phyloP scores from a whole-genome alignment of 495 filamentous ascomycete species.

The Neurospora intermedia region DNA sequence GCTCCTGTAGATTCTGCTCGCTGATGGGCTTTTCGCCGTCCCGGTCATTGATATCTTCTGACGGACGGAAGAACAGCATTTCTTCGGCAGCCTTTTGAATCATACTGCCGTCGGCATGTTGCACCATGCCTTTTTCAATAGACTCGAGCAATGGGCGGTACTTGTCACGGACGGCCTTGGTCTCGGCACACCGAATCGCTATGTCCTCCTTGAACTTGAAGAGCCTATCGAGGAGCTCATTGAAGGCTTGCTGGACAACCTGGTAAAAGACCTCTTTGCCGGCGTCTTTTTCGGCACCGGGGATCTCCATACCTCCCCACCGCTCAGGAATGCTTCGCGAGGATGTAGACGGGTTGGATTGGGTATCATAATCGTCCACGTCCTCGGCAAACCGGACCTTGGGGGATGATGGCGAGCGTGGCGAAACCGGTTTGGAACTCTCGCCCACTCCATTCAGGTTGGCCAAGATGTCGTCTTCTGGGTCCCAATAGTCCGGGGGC shows the following conservation, averaged over 20 bases:
- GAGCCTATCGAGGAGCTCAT: constrained; percentile 77
- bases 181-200: constrained; percentile 56
- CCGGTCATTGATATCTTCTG: not conserved
- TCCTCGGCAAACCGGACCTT: constrained; percentile 80
- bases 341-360: constrained; percentile 71
- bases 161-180: constrained; percentile 48
- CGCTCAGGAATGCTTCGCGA: constrained; percentile 71
- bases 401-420: constrained; percentile 71
- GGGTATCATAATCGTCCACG: constrained; percentile 56
- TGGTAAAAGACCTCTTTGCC: constrained; percentile 87
- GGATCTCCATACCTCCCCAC: constrained; percentile 75
- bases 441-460: constrained; percentile 29
- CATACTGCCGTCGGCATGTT: not conserved
- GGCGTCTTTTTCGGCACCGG: constrained; percentile 68
- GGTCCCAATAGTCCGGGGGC: constrained; percentile 53
- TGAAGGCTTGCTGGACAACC: constrained; percentile 79
- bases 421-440: constrained; percentile 37
- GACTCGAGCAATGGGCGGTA: constrained; percentile 36
- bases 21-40: constrained; percentile 10
- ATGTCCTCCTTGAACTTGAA: constrained; percentile 75
- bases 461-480: constrained; percentile 47
- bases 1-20: constrained; percentile 35
- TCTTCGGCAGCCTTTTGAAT: not conserved
- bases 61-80: not conserved
- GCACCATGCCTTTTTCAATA: constrained; percentile 26